A percentile compares a stretch with the other conserved stretches of the same genome.
Evolutionary conservation across 2,329 filamentous ascomycete species (phyloP).

Genomic region (Coniochaeta pulveracea): DNA sequence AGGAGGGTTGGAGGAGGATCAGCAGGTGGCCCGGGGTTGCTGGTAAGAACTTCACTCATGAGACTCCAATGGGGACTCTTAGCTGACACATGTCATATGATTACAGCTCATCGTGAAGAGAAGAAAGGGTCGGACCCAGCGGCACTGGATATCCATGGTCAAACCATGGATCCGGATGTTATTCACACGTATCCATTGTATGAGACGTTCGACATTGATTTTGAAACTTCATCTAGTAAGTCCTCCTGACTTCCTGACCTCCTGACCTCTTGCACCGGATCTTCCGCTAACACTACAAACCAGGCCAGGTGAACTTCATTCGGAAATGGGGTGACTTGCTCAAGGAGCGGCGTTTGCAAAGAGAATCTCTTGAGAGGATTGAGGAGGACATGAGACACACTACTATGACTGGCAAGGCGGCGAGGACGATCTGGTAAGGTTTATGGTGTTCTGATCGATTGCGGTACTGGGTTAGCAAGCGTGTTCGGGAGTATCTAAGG

Average conservation of each 20-base stretch:
- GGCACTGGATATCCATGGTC: slow-evolving; percentile 15
- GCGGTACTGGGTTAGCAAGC: too few relatives aligned
- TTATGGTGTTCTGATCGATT: too few relatives aligned
- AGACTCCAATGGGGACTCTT: neutral
- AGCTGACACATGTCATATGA: slow-evolving; percentile 2
- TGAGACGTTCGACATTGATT: slow-evolving; percentile 19
- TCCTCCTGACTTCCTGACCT: neutral
- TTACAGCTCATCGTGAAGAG: slow-evolving; percentile 11
- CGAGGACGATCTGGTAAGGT: slow-evolving; percentile 11
- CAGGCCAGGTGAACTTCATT: slow-evolving; percentile 17
- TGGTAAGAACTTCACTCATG: slow-evolving; percentile 8
- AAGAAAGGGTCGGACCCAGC: slow-evolving; percentile 12
- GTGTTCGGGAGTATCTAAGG: too few relatives aligned
- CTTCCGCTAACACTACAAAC: too few relatives aligned
- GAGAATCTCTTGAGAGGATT: slow-evolving; percentile 12
- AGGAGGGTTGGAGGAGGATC: slow-evolving; percentile 11
- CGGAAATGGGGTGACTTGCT: slow-evolving; percentile 19
- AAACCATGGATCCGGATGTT: slow-evolving; percentile 12
- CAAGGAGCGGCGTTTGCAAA: slow-evolving; percentile 13
- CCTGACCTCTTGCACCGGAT: neutral
- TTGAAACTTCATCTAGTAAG: slow-evolving; percentile 18
- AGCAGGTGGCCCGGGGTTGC: slow-evolving; percentile 15
- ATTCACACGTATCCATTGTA: slow-evolving; percentile 15
- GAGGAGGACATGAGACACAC: slow-evolving; percentile 16
- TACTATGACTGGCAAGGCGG: slow-evolving; percentile 14